Percentiles rank a stretch among this genome's conserved stretches.
Evolutionary conservation across 2,329 filamentous ascomycete species (phyloP).

Genomic region (Neonectria neomacrospora): DNA sequence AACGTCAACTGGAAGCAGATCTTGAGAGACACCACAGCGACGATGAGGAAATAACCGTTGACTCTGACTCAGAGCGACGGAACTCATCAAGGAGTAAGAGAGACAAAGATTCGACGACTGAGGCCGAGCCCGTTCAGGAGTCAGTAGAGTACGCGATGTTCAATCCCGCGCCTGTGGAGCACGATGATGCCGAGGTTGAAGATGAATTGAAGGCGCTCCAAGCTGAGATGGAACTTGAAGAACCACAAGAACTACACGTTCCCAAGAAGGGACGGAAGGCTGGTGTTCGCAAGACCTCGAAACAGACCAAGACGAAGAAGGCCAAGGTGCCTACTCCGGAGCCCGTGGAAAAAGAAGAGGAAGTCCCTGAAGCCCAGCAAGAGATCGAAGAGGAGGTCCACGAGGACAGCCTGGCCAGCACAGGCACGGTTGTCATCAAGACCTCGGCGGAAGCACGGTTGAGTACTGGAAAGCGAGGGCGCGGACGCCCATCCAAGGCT

Average conservation of each 20-base stretch:
- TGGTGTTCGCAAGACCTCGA: slow-evolving; percentile 62
- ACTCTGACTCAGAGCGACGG: slow-evolving; percentile 58
- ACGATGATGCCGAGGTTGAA: slow-evolving; percentile 61
- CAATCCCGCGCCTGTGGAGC: slow-evolving; percentile 57
- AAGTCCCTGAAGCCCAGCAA: slow-evolving; percentile 23
- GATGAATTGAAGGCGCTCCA: slow-evolving; percentile 63
- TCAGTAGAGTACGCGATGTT: slow-evolving; percentile 63
- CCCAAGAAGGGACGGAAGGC: slow-evolving; percentile 67
- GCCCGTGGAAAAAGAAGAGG: slow-evolving; percentile 39
- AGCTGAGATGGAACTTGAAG: slow-evolving; percentile 58
- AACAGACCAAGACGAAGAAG: slow-evolving; percentile 61
- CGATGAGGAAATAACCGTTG: slow-evolving; percentile 60
- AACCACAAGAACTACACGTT: slow-evolving; percentile 53
- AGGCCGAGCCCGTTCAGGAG: slow-evolving; percentile 42
- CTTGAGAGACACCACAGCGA: slow-evolving; percentile 67
- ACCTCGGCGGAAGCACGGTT: slow-evolving; percentile 42
- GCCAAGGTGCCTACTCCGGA: slow-evolving; percentile 49
- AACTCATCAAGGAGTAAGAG: slow-evolving; percentile 47
- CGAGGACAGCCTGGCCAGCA: slow-evolving; percentile 55
- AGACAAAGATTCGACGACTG: slow-evolving; percentile 45
- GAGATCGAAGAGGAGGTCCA: slow-evolving; percentile 40
- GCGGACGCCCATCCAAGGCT: slow-evolving; percentile 47
- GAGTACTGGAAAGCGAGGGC: slow-evolving; percentile 40
- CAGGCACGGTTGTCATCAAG: slow-evolving; percentile 55
- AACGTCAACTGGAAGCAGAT: slow-evolving; percentile 73